Conservation (phyloP, 2,329 filamentous ascomycete species). For the Scedosporium boydii region DNA sequence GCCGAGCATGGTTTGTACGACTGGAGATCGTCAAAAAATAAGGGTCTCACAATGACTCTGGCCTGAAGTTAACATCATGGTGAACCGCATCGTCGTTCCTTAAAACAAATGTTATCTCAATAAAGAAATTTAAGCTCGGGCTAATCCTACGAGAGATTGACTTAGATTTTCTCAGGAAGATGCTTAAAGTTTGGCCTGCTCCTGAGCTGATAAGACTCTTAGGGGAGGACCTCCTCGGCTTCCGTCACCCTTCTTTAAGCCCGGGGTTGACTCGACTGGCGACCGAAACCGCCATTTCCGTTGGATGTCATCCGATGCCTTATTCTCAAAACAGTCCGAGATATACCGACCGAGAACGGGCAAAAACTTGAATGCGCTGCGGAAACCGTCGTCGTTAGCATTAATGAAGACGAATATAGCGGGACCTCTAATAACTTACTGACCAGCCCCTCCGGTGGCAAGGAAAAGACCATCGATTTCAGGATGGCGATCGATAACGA, state of each 20-base stretch:
- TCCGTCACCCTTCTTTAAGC: not conserved
- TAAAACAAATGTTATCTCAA: too few species aligned
- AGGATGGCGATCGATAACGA: conserved; percentile 62
- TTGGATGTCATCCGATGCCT: not conserved
- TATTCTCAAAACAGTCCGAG: conserved; percentile 41
- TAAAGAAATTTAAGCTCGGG: conserved; percentile 7
- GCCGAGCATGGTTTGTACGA: too few species aligned
- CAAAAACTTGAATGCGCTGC: conserved; percentile 54
- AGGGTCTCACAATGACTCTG: too few species aligned
- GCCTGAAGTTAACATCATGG: too few species aligned
- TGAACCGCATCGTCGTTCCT: too few species aligned
- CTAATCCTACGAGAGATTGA: not conserved
- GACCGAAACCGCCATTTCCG: not conserved
- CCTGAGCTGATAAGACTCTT: not conserved
- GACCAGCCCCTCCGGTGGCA: conserved; percentile 53
- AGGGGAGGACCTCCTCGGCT: not conserved
- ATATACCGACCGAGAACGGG: conserved; percentile 55
- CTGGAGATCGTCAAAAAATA: too few species aligned
- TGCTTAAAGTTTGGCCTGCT: not conserved
- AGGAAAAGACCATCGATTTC: conserved; percentile 49
- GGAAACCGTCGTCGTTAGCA: not conserved
- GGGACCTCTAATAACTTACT: conserved; percentile 16
- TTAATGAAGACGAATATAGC: not conserved
- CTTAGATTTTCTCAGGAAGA: too few species aligned
- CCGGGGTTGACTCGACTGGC: not conserved